Evolutionary conservation across 73 alveolate genomes (phyloP).

Genomic region (Symbiodinium natans): DNA sequence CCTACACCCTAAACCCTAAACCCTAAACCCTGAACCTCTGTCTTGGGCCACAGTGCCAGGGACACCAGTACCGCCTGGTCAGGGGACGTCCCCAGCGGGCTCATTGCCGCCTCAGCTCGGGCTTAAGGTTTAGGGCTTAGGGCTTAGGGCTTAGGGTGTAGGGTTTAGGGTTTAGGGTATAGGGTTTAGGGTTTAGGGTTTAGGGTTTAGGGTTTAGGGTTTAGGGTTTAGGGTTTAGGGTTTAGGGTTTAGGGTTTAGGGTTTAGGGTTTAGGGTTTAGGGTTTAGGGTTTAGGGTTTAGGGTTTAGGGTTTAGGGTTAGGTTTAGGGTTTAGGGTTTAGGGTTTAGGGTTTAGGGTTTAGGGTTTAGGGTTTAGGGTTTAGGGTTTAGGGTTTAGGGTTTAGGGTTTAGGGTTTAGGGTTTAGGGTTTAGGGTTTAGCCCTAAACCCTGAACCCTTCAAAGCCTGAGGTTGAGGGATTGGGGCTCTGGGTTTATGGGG

Average conservation of each 20-base stretch:
- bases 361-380: too few species aligned
- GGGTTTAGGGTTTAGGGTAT: too few species aligned
- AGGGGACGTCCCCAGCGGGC: background rate
- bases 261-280: background rate
- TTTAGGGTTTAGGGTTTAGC: background rate
- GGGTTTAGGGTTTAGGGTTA: background rate
- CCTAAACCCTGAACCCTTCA: too few species aligned
- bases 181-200: too few species aligned
- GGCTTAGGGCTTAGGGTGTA: background rate
- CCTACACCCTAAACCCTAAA: too few species aligned
- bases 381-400: background rate
- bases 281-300: background rate
- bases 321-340: background rate
- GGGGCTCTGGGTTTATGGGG: too few species aligned
- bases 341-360: too few species aligned
- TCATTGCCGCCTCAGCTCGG: background rate
- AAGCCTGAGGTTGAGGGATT: too few species aligned
- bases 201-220: too few species aligned
- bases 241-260: background rate
- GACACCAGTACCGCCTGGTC: background rate
- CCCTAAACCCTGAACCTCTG: background rate
- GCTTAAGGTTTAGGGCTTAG: too few species aligned
- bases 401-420: background rate
- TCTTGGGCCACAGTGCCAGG: background rate
- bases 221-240: background rate